Evolutionary conservation across 768 basidiomycete genomes (phyloP).

Genomic region (Amanita rubescens): DNA sequence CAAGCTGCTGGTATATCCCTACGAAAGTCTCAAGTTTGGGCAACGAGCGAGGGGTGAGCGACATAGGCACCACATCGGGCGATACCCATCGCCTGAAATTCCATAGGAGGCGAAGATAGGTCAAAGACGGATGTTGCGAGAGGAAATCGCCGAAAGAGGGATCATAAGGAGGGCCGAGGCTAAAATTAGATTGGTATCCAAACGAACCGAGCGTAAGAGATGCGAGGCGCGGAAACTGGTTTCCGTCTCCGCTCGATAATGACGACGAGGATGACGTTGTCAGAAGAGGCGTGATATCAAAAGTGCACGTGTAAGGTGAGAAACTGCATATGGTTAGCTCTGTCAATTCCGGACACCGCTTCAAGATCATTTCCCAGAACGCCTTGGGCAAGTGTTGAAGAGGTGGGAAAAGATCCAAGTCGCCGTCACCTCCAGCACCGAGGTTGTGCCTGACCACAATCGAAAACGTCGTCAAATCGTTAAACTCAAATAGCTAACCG

Average conservation of each 20-base stretch:
- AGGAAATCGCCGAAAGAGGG: conserved; percentile 28
- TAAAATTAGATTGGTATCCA: conserved; percentile 39
- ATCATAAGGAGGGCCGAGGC: conserved; percentile 27
- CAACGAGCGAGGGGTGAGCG: conserved; percentile 22
- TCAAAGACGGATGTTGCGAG: conserved; percentile 28
- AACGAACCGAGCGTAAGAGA: conserved; percentile 43
- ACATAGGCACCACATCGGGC: conserved; percentile 29
- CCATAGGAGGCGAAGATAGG: conserved; percentile 40
- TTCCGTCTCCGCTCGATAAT: background rate
- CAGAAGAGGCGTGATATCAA: conserved; percentile 18
- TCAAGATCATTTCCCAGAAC: conserved; percentile 43
- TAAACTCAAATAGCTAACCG: conserved; percentile 33
- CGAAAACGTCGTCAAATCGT: conserved; percentile 36
- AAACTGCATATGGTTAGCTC: conserved; percentile 44
- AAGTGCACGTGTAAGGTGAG: conserved; percentile 37
- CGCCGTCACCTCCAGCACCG: conserved; percentile 11
- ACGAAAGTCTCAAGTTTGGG: conserved; percentile 34
- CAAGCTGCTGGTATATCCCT: conserved; percentile 41
- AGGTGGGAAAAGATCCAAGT: conserved; percentile 20
- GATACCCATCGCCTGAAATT: conserved; percentile 45
- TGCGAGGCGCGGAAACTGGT: conserved; percentile 31
- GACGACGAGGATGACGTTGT: background rate
- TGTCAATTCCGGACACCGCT: conserved; percentile 39
- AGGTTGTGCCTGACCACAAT: conserved; percentile 40
- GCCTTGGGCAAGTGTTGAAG: conserved; percentile 31